Percentiles rank a stretch among this genome's conserved stretches.
Evolutionary conservation across 805 yeast species (phyloP).

Genomic region (Pichia paraexigua): DNA sequence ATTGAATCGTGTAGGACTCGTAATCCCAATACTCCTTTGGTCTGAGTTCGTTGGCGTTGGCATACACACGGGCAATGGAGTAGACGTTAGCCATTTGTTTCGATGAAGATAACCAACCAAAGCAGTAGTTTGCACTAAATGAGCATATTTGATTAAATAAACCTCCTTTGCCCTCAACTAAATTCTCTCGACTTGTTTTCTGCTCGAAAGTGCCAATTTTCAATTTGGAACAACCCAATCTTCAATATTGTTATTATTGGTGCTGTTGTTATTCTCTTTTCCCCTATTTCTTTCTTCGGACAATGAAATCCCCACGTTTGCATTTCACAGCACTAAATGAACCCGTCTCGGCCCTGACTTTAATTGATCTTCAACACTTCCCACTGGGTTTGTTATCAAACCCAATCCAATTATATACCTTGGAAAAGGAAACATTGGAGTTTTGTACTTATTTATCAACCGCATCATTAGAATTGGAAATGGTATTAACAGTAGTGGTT

Average conservation of each 20-base stretch:
- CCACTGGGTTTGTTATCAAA: slow-evolving; percentile 9
- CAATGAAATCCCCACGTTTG: not conserved
- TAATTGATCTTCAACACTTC: not conserved
- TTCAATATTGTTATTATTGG: too few relatives aligned
- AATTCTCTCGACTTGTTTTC: too few relatives aligned
- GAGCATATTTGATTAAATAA: too few relatives aligned
- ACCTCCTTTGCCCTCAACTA: not conserved
- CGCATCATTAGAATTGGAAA: not conserved
- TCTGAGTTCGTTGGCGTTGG: slow-evolving; percentile 67
- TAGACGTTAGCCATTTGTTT: slow-evolving; percentile 14
- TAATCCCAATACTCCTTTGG: slow-evolving; percentile 85
- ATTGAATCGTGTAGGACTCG: slow-evolving; percentile 57
- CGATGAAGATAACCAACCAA: too few relatives aligned
- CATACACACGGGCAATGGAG: slow-evolving; percentile 57
- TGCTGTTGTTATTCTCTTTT: too few relatives aligned
- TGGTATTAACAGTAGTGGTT: not conserved
- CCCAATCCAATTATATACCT: slow-evolving; percentile 4
- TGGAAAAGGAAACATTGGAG: not conserved
- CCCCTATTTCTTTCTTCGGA: too few relatives aligned
- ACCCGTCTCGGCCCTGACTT: not conserved
- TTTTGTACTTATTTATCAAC: not conserved
- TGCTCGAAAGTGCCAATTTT: too few relatives aligned
- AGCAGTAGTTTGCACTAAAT: too few relatives aligned
- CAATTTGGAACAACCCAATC: too few relatives aligned
- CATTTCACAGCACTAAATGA: not conserved